Evolutionary conservation across 2,329 filamentous ascomycete species (phyloP), one percentile per base, ranked within the genome.

Genomic region (Podosphaera xanthii): DNA sequence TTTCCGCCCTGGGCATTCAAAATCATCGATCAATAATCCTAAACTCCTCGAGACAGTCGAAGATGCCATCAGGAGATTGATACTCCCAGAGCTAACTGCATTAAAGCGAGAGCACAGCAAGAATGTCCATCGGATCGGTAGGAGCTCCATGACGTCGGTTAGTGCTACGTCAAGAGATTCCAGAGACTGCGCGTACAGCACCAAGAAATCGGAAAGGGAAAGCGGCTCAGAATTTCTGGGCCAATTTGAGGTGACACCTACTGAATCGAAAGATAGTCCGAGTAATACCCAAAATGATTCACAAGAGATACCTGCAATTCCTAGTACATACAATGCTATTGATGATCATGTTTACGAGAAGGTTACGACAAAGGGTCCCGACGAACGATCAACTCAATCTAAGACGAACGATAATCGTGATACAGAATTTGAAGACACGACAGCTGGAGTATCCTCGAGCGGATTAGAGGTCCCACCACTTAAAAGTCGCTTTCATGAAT

Each of bases 31-130:
- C 66, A 86, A 84, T 69, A 87, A 87, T 64, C 83, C 83, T 0
- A 84, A 81, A 65, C 71, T 87, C 3, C 74, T 87, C 8, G 81
- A 84, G 62, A 84, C 83, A 1, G 84, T 87, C 0, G 84, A 87
- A 70, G 83, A 87, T 72, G 83, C 83, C 22, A 87, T 87, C 67
- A 80, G 82, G 65, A 76, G 83, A 59, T 72, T 87, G 61, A 86
- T 87, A 59, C 71, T 98, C 2, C 92, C 92, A 0, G 91, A 98
- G 70, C 76, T 98, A 52, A 91, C 88, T 65, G 87, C 89, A 8
- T 75, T 98, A 59, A 96, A 95, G 70, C 82, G 90, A 66, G 89
- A 95, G 67, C 86, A 91, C 69, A 90, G 87, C 70, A 84, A 84
- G 63, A 81, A 84, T 62, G 78, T 84, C 63, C 53, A 76, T 72